phyloP scores from a whole-genome alignment of 768 basidiomycete species.

The Boletus huronensis region DNA sequence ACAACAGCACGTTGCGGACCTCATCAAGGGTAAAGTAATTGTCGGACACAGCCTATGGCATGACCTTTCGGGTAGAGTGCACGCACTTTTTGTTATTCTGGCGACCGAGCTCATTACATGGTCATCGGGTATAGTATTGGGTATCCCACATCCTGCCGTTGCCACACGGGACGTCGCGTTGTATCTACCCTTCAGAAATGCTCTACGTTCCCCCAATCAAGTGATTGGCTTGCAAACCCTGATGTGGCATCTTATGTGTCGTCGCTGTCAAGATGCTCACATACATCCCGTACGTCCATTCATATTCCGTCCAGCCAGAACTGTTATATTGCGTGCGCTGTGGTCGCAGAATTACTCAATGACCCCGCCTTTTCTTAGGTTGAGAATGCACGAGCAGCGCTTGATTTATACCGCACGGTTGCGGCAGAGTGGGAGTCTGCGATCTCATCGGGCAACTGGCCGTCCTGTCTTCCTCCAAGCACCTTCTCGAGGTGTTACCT shows the following conservation, averaged over 20 bases:
- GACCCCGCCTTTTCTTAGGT: conserved; percentile 41
- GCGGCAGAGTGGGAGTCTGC: conserved; percentile 63
- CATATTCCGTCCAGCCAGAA: not conserved
- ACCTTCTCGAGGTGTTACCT: conserved; percentile 79
- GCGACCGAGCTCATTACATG: conserved; percentile 13
- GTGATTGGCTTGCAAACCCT: conserved; percentile 73
- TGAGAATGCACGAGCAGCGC: conserved; percentile 67
- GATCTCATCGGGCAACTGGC: conserved; percentile 64
- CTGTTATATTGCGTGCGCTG: not conserved
- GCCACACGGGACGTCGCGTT: conserved; percentile 77
- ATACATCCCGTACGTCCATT: conserved; percentile 61
- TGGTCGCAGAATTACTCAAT: conserved; percentile 11
- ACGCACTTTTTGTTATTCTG: conserved; percentile 2
- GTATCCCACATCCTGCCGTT: conserved; percentile 76
- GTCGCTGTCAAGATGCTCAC: conserved; percentile 69
- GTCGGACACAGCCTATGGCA: conserved; percentile 80
- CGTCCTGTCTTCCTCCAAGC: conserved; percentile 69
- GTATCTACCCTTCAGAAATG: conserved; percentile 75
- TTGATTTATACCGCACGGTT: conserved; percentile 54
- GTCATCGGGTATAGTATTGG: conserved; percentile 51
- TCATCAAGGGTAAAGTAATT: conserved; percentile 67
- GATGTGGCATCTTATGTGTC: conserved; percentile 78
- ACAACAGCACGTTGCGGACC: conserved; percentile 60
- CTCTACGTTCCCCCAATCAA: conserved; percentile 63
- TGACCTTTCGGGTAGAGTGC: conserved; percentile 64